A percentile compares a stretch with the other conserved stretches of the same genome.
These are phyloP conservation scores for Tuber melanosporum DNA, from an alignment of 495 filamentous ascomycete species.

Conservation along the genomic window DNA sequence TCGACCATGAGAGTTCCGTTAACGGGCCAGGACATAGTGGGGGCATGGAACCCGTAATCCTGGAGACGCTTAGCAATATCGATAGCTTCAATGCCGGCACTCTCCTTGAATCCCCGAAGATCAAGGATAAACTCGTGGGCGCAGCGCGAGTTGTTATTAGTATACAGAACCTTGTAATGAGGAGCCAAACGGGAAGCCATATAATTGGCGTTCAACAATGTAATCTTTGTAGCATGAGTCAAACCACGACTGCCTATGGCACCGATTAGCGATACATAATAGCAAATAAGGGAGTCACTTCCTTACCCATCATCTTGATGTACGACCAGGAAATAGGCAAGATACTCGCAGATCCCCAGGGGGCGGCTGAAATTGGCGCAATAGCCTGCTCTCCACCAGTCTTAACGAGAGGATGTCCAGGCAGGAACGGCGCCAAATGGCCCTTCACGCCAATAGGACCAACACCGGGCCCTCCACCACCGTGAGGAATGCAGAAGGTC, in stretches of 20 bases:
- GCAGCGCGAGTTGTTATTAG: conserved; percentile 78
- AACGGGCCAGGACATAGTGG: conserved; percentile 97
- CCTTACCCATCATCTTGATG: conserved; percentile 79
- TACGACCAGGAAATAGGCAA: conserved; percentile 97
- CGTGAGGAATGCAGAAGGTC: conserved; percentile 98
- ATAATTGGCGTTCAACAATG: conserved; percentile 95
- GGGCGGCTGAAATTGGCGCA: conserved; percentile 74
- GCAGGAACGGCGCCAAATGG: conserved; percentile 73
- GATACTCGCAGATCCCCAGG: conserved; percentile 88
- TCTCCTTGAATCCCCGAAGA: conserved; percentile 76
- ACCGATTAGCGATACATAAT: conserved; percentile 15
- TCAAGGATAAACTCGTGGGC: conserved; percentile 99
- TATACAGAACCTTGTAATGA: conserved; percentile 88
- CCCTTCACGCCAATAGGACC: conserved; percentile 89
- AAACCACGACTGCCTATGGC: conserved; percentile 61
- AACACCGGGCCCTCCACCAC: conserved; percentile 90
- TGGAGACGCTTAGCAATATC: conserved; percentile 96
- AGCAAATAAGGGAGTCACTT: conserved; percentile 38
- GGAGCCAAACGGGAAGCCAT: conserved; percentile 84
- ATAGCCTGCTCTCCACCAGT: conserved; percentile 59
- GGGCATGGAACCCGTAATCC: conserved; percentile 97
- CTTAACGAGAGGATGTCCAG: conserved; percentile 60
- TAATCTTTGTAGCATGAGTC: conserved; percentile 91
- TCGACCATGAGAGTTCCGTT: conserved; percentile 98
- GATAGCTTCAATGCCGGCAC: conserved; percentile 82